phyloP scores from a whole-genome alignment of 768 basidiomycete species.

The Sporobolomyces phaffii region DNA sequence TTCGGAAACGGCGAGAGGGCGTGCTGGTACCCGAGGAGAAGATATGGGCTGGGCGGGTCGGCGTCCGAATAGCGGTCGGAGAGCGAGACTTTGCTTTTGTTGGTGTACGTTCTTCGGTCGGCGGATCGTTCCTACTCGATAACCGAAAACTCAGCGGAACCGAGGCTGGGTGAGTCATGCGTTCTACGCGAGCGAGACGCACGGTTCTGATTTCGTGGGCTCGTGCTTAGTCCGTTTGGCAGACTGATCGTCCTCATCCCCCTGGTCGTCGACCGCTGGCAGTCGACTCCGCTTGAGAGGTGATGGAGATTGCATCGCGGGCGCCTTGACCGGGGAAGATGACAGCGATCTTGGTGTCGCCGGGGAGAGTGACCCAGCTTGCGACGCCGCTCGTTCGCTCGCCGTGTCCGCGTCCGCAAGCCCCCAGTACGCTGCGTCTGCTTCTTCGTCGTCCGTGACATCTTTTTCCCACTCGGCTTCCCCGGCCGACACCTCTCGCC shows the following conservation, averaged over 20 bases:
- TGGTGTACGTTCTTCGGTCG: neutral
- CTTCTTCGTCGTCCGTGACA: conserved; percentile 46
- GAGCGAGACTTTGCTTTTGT: neutral
- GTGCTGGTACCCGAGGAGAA: neutral
- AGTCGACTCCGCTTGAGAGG: neutral
- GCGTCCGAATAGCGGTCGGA: neutral
- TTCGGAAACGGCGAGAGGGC: neutral
- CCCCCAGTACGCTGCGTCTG: conserved; percentile 40
- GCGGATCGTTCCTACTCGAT: too few relatives aligned
- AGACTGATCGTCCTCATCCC: neutral
- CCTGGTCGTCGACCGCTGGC: neutral
- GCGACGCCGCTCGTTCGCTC: neutral
- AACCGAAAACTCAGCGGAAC: neutral
- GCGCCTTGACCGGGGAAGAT: neutral
- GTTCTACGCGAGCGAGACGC: too few relatives aligned
- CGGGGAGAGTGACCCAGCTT: neutral
- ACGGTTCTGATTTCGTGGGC: too few relatives aligned
- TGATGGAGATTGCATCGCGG: neutral
- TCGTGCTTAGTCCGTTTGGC: neutral
- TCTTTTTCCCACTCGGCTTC: conserved; percentile 38
- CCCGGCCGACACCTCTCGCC: neutral
- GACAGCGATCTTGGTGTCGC: neutral
- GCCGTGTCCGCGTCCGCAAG: conserved; percentile 6
- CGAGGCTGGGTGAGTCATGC: too few relatives aligned
- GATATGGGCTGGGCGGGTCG: neutral